Evolutionary conservation across 495 filamentous ascomycete genomes (phyloP).

Genomic region (Xylaria telfairii): DNA sequence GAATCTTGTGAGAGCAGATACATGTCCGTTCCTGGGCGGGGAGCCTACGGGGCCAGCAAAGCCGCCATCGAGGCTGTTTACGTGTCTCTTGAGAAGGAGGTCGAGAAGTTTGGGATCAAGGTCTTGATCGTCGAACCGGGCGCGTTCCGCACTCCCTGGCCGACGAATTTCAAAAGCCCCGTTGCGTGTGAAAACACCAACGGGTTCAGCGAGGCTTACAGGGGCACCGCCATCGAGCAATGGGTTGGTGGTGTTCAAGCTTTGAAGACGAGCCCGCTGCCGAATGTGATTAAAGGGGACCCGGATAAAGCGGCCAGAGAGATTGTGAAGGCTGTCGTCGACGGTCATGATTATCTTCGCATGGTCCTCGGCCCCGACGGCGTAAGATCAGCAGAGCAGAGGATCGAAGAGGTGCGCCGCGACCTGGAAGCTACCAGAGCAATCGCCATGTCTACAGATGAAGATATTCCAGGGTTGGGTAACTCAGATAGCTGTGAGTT

Average conservation of each 20-base stretch:
- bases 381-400: constrained; percentile 1
- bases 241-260: constrained; percentile 7
- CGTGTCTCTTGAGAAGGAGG: constrained; percentile 46
- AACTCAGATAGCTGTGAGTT: no score
- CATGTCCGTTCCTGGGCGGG: constrained; percentile 32
- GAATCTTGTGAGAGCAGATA: constrained; percentile 7
- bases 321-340: constrained; percentile 45
- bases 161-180: constrained; percentile 22
- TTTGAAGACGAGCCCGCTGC: neutral
- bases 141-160: constrained; percentile 44
- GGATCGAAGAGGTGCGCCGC: neutral
- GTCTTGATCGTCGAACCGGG: constrained; percentile 57
- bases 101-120: constrained; percentile 52
- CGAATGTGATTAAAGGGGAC: constrained; percentile 39
- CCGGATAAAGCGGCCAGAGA: constrained; percentile 47
- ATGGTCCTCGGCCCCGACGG: constrained; percentile 17
- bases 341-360: constrained; percentile 25
- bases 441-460: constrained; percentile 8
- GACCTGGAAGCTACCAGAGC: constrained; percentile 19
- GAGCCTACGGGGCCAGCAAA: constrained; percentile 51
- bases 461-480: neutral
- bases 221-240: constrained; percentile 27
- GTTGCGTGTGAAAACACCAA: constrained; percentile 34
- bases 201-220: constrained; percentile 24
- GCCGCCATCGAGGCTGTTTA: constrained; percentile 48